Conservation (phyloP, 2,329 filamentous ascomycete species). For the Lasiodiplodia theobromae region DNA sequence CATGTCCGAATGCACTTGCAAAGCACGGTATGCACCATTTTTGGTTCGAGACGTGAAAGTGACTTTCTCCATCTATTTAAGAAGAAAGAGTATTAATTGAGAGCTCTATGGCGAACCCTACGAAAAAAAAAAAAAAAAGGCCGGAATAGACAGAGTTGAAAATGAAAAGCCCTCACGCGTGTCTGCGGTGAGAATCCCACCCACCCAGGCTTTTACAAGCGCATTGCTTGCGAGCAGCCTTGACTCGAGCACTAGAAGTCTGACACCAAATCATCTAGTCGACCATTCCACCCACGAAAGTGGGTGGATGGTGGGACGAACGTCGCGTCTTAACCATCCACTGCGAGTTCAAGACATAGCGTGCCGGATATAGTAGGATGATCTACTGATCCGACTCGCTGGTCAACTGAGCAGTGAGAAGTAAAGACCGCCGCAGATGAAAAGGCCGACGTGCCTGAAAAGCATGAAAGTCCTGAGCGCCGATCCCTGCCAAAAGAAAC, state of each 20-base stretch:
- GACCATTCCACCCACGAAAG: not conserved
- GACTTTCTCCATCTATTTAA: conserved; percentile 5
- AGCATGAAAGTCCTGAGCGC: not conserved
- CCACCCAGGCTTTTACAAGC: conserved; percentile 16
- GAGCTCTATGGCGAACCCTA: not conserved
- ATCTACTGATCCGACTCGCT: not conserved
- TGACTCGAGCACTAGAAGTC: not conserved
- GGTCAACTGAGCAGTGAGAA: not conserved
- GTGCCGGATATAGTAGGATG: not conserved
- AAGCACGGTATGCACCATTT: not conserved
- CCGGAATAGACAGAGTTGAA: too few relatives aligned
- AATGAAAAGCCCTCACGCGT: conserved; percentile 3
- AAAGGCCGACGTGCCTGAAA: not conserved
- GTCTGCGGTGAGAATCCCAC: conserved; percentile 7
- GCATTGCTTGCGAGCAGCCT: conserved; percentile 1
- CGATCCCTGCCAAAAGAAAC: not conserved
- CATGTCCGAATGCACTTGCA: not conserved
- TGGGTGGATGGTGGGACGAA: not conserved
- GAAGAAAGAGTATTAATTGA: not conserved
- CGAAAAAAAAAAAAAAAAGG: not conserved
- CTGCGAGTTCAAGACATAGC: conserved; percentile 1
- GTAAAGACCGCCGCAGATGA: conserved; percentile 3
- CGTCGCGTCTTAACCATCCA: not conserved
- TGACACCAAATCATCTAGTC: conserved; percentile 3
- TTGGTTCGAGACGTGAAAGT: not conserved